Evolutionary conservation across 1,139 yeast species (phyloP).

Genomic region (Wickerhamiella infanticola): DNA sequence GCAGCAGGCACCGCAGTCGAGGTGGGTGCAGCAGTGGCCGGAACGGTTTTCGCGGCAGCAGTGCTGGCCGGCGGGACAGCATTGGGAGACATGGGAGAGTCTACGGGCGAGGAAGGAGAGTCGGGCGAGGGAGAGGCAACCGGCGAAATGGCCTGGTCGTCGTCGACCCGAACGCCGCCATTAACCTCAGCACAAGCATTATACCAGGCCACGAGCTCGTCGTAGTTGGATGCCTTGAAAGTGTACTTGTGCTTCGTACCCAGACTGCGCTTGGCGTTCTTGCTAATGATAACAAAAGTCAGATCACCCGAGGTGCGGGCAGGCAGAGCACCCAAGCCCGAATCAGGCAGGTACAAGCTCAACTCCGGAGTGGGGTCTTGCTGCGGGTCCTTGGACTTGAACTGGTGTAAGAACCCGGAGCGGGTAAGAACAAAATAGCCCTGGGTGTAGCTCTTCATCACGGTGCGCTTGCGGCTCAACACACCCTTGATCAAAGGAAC

Average conservation of each 20-base stretch:
- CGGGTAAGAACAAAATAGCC: conserved; percentile 34
- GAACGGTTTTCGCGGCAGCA: background rate
- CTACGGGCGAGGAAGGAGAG: background rate
- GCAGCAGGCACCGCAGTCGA: background rate
- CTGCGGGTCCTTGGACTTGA: conserved; percentile 28
- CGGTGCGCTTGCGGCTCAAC: conserved; percentile 30
- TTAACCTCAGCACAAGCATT: conserved; percentile 21
- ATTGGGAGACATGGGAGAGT: background rate
- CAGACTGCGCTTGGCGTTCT: conserved; percentile 26
- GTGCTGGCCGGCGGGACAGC: background rate
- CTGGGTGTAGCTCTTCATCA: conserved; percentile 29
- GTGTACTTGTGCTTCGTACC: conserved; percentile 25
- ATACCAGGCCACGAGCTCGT: conserved; percentile 34
- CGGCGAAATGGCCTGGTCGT: background rate
- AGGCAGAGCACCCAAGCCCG: conserved; percentile 26
- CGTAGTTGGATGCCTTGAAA: conserved; percentile 32
- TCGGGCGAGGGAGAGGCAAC: background rate
- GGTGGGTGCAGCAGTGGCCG: background rate
- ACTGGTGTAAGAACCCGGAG: conserved; percentile 31
- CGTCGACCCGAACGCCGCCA: conserved; percentile 4
- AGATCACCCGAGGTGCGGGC: conserved; percentile 26
- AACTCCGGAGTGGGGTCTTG: conserved; percentile 31
- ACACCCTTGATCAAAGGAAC: conserved; percentile 34
- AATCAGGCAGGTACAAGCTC: conserved; percentile 33
- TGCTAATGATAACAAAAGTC: conserved; percentile 32